Conservation (phyloP, 805 yeast genomes). For the Candida maesae region DNA sequence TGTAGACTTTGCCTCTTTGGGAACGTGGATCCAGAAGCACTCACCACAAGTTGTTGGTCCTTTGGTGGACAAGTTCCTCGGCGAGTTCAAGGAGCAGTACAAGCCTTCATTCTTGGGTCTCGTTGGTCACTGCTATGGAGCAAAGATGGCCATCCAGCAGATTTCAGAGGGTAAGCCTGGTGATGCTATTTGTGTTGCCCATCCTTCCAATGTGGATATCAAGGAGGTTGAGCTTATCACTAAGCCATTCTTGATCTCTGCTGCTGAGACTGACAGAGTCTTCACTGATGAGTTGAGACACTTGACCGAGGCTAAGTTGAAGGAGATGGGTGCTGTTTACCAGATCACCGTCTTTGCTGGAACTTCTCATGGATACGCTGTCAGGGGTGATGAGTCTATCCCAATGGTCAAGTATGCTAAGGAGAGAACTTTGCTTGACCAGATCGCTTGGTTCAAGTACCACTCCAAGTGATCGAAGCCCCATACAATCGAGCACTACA, state of each 20-base stretch:
- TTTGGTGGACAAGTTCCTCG: conserved; percentile 44
- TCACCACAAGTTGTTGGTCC: conserved; percentile 39
- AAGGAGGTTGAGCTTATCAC: conserved; percentile 60
- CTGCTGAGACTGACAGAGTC: conserved; percentile 64
- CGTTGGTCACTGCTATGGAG: conserved; percentile 84
- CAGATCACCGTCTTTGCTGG: conserved; percentile 60
- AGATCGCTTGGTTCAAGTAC: conserved; percentile 19
- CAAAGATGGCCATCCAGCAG: conserved; percentile 56
- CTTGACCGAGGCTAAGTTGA: conserved; percentile 54
- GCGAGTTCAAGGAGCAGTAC: conserved; percentile 32
- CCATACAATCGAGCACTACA: neutral
- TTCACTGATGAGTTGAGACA: conserved; percentile 64
- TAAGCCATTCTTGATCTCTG: conserved; percentile 54
- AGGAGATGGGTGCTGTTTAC: conserved; percentile 48
- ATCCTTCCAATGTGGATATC: conserved; percentile 67
- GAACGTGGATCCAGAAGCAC: conserved; percentile 53
- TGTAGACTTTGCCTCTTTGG: conserved; percentile 22
- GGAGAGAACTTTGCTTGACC: conserved; percentile 52
- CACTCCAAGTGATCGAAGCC: neutral
- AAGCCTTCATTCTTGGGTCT: conserved; percentile 45
- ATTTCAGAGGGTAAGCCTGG: conserved; percentile 34
- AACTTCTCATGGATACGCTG: conserved; percentile 72
- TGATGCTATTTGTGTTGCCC: conserved; percentile 70
- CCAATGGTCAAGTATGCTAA: conserved; percentile 58
- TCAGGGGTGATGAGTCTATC: conserved; percentile 62